Percentiles rank a stretch among this genome's conserved stretches.
These are phyloP conservation scores for Saksenaea vasiformis DNA, from an alignment of 371 early-diverging fungal genomes.

Conservation along the genomic window DNA sequence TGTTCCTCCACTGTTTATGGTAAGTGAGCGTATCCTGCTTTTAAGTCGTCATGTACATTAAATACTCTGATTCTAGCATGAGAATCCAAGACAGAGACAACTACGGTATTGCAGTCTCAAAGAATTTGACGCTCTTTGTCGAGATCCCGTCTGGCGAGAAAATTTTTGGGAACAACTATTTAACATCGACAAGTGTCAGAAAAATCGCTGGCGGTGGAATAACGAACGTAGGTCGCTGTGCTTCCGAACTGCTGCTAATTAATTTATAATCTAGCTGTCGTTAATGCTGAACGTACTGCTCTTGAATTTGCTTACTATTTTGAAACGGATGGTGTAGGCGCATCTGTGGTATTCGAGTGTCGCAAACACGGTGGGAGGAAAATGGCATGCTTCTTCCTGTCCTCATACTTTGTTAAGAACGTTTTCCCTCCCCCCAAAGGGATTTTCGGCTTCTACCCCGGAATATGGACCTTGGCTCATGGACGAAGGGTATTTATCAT, in stretches of 20 bases:
- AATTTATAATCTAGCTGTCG: background rate
- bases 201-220: background rate
- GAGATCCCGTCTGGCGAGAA: background rate
- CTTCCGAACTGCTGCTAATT: background rate
- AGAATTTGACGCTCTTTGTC: background rate
- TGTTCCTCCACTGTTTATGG: background rate
- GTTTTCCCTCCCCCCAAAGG: background rate
- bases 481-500: background rate
- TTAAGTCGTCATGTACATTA: background rate
- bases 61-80: background rate
- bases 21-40: background rate
- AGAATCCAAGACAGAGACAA: background rate
- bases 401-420: background rate
- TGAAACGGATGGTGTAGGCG: background rate
- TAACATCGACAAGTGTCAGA: background rate
- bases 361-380: background rate
- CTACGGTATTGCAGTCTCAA: background rate
- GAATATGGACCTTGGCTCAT: background rate
- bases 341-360: background rate
- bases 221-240: background rate
- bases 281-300: background rate
- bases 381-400: background rate
- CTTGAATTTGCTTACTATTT: background rate
- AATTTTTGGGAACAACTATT: background rate
- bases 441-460: background rate